These are phyloP conservation scores for Madurella fahalii DNA, from an alignment of 2,329 filamentous ascomycete genomes.

Conservation along the genomic window DNA sequence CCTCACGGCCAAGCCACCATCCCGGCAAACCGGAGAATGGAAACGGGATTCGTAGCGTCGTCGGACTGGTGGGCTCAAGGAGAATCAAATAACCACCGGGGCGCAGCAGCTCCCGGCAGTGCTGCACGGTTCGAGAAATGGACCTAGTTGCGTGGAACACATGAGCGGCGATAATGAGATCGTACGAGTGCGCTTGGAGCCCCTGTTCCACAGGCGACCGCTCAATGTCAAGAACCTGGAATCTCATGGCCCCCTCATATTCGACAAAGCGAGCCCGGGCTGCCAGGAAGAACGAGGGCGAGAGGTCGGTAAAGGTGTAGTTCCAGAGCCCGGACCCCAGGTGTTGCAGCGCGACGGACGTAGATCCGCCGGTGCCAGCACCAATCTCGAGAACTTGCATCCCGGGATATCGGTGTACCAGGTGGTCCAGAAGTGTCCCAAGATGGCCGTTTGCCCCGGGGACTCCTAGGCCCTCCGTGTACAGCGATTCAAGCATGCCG, in stretches of 20 bases:
- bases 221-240: constrained; percentile 30
- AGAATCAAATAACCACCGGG: constrained; percentile 38
- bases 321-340: constrained; percentile 22
- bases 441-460: no score
- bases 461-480: no score
- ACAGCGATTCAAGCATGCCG: no score
- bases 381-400: constrained; percentile 33
- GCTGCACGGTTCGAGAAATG: constrained; percentile 27
- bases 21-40: constrained; percentile 27
- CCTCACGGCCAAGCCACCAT: constrained; percentile 35
- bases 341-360: constrained; percentile 37
- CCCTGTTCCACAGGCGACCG: constrained; percentile 30
- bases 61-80: constrained; percentile 13
- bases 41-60: background rate
- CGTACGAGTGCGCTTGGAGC: constrained; percentile 29
- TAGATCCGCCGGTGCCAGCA: constrained; percentile 25
- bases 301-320: constrained; percentile 25
- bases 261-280: constrained; percentile 28
- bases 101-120: constrained; percentile 32
- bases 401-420: no score
- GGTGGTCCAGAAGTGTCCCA: no score
- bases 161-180: constrained; percentile 36
- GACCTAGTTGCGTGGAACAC: constrained; percentile 34
- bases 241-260: constrained; percentile 24
- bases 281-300: constrained; percentile 27